Base-by-base conservation (phyloP, 192 early-diverging fungal genomes). In the Diversispora epigaea region DNA sequence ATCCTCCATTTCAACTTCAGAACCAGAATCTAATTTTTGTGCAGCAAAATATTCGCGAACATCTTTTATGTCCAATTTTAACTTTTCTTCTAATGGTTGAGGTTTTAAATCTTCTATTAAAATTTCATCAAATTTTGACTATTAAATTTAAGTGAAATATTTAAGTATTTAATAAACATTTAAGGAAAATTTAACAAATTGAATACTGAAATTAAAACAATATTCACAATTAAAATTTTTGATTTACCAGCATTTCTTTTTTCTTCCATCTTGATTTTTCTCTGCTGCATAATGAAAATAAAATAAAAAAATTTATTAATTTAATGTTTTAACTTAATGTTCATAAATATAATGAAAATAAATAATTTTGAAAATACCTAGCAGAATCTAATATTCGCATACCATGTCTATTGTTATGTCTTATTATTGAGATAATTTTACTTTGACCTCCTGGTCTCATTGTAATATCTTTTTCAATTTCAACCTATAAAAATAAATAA, bases 361-460 rank as follows among this genome's bases (percentile, higher is more conserved):
- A 6, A 67, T 46, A 75, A 70, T 39, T 47, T 3, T 66, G 61
- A 2, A 71, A 40, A 17, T 49, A 71, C 73, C 46, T 41, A 14
- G 79, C 73, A 5, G 82, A 75, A 57, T 92, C 87, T 10, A 98
- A 78, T 4, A 97, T 91, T 6, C 90, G 82, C 78, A 91, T 87
- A 4, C 94, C 93, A 71, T 96, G 95, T 56, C 93, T 89, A 76
- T 98, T 98, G 77, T 95, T 94, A 32, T 91, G 80, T 57, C 94
- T 80, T 68, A 98, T 92, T 19, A 98, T 83, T 11, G 94, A 87
- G 58, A 93, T 86, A 15, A 85, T 86, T n/a, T 92, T 84, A 25
- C 71, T 77, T 41, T 76, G 46, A 32, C 25, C 25, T 22, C 93
- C 91, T 0, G 94, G 81, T 41, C 80, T 81, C 95, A 96, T 96